phyloP scores from a whole-genome alignment of 805 yeast species.

The Saturnispora bothae region DNA sequence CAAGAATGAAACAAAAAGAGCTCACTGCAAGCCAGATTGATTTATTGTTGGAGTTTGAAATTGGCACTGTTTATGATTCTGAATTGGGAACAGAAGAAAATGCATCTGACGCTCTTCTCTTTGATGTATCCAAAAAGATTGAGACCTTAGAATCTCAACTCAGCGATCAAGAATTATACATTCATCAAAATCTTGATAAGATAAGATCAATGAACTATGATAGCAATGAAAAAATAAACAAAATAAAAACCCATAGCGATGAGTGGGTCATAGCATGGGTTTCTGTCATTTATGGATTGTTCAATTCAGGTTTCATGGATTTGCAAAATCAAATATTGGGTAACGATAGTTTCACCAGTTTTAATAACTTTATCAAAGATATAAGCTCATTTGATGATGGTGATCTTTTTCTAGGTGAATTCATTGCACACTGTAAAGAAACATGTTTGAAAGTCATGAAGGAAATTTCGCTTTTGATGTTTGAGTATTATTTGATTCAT shows the following conservation, averaged over 20 bases:
- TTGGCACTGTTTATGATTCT: neutral
- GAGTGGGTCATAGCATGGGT: slow-evolving; percentile 22
- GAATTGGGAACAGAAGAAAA: neutral
- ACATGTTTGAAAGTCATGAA: slow-evolving; percentile 18
- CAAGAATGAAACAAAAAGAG: slow-evolving; percentile 2
- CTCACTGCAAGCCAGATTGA: neutral
- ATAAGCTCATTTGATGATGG: slow-evolving; percentile 15
- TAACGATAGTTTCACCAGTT: slow-evolving; percentile 16
- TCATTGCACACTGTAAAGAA: slow-evolving; percentile 18
- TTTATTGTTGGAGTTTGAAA: neutral
- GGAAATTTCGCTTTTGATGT: slow-evolving; percentile 19
- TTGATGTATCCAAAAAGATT: slow-evolving; percentile 15
- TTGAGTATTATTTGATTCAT: slow-evolving; percentile 22
- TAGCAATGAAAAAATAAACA: slow-evolving; percentile 10
- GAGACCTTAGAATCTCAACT: slow-evolving; percentile 7
- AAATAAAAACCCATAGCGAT: slow-evolving; percentile 13
- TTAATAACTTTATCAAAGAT: slow-evolving; percentile 17
- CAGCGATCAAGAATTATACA: slow-evolving; percentile 2
- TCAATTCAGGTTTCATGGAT: slow-evolving; percentile 19
- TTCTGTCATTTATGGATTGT: slow-evolving; percentile 21
- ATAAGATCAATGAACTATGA: slow-evolving; percentile 8
- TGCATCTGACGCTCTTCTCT: slow-evolving; percentile 15
- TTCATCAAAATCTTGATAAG: slow-evolving; percentile 8
- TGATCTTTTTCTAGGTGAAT: slow-evolving; percentile 16
- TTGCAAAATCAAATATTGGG: slow-evolving; percentile 21